These are phyloP conservation scores for Beauveria caledonica DNA, from an alignment of 2,329 filamentous ascomycete genomes.

Conservation along the genomic window DNA sequence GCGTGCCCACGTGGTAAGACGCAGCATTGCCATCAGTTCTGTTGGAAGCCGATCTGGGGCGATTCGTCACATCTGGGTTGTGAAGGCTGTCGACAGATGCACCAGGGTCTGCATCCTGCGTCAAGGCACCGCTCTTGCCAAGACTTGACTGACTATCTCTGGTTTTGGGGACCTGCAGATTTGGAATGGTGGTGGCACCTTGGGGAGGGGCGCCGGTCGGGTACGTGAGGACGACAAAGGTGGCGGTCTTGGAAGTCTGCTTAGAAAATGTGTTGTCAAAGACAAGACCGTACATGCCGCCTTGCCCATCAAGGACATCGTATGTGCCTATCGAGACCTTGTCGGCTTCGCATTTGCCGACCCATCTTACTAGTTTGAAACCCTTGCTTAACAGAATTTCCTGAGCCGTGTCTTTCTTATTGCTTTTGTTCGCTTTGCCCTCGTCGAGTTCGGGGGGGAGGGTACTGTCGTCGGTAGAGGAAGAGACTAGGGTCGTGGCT, in stretches of 20 bases:
- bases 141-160: constrained; percentile 42
- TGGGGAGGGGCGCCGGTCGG: constrained; percentile 74
- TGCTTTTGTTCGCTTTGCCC: constrained; percentile 39
- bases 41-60: constrained; percentile 43
- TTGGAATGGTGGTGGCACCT: constrained; percentile 61
- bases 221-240: constrained; percentile 90
- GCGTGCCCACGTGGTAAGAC: constrained; percentile 63
- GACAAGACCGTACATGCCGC: constrained; percentile 90
- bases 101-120: constrained; percentile 35
- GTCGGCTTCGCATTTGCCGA: constrained; percentile 92
- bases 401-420: constrained; percentile 54
- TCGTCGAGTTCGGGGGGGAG: constrained; percentile 34
- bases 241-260: constrained; percentile 86
- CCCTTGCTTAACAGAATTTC: constrained; percentile 58
- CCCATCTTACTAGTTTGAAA: constrained; percentile 69
- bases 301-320: constrained; percentile 65
- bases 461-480: constrained; percentile 34
- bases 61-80: constrained; percentile 37
- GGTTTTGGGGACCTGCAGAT: constrained; percentile 36
- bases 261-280: constrained; percentile 99
- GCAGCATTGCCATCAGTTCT: constrained; percentile 38
- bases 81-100: constrained; percentile 55
- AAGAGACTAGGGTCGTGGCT: constrained; percentile 37
- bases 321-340: constrained; percentile 87
- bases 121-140: constrained; percentile 39